Base-by-base conservation (phyloP, 345 rosid genomes). In the Sonneratia caseolaris region DNA sequence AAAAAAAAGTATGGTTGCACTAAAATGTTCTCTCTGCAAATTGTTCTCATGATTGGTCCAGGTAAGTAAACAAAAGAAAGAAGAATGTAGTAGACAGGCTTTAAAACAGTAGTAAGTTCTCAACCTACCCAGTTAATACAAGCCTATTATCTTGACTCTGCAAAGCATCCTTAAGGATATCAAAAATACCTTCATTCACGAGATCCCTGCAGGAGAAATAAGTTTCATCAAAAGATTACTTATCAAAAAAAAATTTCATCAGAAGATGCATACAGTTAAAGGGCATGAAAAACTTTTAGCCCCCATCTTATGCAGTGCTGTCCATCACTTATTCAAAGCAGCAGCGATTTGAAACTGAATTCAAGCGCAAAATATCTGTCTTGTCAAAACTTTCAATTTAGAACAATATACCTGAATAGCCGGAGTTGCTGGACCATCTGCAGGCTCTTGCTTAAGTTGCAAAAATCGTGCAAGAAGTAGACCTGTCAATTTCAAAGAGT, bases 401-500 rank as follows among this genome's bases (percentile, higher is more conserved):
- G 43, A 66, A 18, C 73, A 51, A 55, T 76, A 62, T 81, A 90
- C 98, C 86, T 82, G 84, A 85, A 87, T 64, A 94, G 82, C 70
- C 90, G 93, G 73, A 92, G 86, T 82, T 90, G 92, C 87, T 87
- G 97, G 69, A 87, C 96, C 93, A 91, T 86, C 77, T 88, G 98
- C 74, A 91, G 82, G 80, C 88, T 87, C 86, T 90, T 94, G 88
- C 88, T 82, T 80, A 90, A 82, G 82, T 88, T 81, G 77, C 97
- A 94, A 82, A 88, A 94, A 72, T 94, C 98, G 9, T 82, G 90
- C 85, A 91, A 82, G 86, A 94, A 90, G 74, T 81, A 74, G 24
- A 91, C 97, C 98, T 94, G 37, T 62, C 27, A 27, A 36, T 64
- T 14, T 66, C 49, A 69, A 47, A 75, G 45, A 69, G 61, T 16